phyloP scores from a whole-genome alignment of 1,284 basidiomycete genomes.

The Ganoderma sinense region DNA sequence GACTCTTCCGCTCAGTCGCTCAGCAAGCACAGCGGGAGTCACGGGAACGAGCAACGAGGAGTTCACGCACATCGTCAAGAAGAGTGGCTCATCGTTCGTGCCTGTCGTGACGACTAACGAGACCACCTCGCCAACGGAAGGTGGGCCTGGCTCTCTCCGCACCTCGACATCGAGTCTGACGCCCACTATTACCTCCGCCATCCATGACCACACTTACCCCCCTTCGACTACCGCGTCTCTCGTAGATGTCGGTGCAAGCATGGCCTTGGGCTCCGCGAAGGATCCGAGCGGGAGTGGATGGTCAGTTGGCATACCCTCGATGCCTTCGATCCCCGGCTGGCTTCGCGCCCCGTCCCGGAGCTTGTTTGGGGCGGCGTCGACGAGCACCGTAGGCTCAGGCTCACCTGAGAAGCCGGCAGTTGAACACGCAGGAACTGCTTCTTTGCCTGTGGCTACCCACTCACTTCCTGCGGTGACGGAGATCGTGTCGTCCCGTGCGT shows the following conservation, averaged over 20 bases:
- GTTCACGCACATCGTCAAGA: conserved; percentile 73
- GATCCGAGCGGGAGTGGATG: conserved; percentile 33
- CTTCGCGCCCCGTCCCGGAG: conserved; percentile 64
- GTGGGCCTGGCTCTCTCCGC: conserved; percentile 27
- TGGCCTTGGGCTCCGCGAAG: background rate
- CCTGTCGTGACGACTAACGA: conserved; percentile 56
- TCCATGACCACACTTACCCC: conserved; percentile 73
- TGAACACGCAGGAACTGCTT: conserved; percentile 32
- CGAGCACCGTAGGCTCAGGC: conserved; percentile 16
- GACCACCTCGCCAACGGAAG: conserved; percentile 33
- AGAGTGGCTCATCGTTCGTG: conserved; percentile 62
- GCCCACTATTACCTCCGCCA: conserved; percentile 28
- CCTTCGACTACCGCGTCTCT: conserved; percentile 64
- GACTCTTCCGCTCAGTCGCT: conserved; percentile 45
- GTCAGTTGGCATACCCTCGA: conserved; percentile 40
- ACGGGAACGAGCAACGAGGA: conserved; percentile 55
- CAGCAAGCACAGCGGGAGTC: conserved; percentile 42
- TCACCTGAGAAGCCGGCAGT: conserved; percentile 14
- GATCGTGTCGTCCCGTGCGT: conserved; percentile 59
- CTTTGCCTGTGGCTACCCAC: conserved; percentile 17
- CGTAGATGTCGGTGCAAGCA: conserved; percentile 52
- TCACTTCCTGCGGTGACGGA: conserved; percentile 51
- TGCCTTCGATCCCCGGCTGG: conserved; percentile 79
- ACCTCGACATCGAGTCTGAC: conserved; percentile 35
- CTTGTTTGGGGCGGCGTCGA: conserved; percentile 39